Evolutionary conservation across 768 basidiomycete genomes (phyloP), one percentile per base, ranked within the genome.

Genomic region (Phlebiopsis gigantea): DNA sequence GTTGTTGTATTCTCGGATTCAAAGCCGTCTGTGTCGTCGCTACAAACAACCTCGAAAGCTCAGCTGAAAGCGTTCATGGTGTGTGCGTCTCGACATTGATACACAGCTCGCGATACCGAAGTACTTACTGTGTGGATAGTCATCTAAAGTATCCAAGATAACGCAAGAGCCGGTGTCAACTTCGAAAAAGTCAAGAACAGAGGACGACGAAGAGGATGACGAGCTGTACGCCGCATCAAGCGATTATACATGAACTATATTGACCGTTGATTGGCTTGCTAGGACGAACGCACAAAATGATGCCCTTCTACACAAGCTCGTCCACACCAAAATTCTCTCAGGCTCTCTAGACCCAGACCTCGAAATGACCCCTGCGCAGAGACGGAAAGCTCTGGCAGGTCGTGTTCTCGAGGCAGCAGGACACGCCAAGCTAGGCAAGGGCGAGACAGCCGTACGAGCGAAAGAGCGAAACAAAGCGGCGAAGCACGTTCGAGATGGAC

Each of bases 251-350:
- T 26, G 28, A 12, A 28, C 42, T 25, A 15, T 26, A 42, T 25
- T 61, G 42, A 54, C 46, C 24, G 41, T 55, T 45, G n/a, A 21
- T 4, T 24, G 30, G n/a, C n/a, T n/a, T n/a, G 45, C 10, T 64
- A 93, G 92, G 48, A 81, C 86, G 19, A 88, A 90, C 67, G 71
- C 75, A 9, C 83, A 88, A 61, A 93, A 93, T 53, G 91, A 93
- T 65, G 85, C 83, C 0, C 69, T 87, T 24, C 78, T 93, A 14
- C 89, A 92, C 67, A 84, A 82, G 51, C 74, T 93, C 5, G 79
- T 93, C 15, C 91, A 93, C 66, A 92, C 90, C 0, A 79, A 85
- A 60, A 72, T 93, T 4, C 73, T 93, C 5, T 87, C 91, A 8
- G 89, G 87, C 9, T 89, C 88, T 5, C 69, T 86, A 7, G 77